These are phyloP conservation scores for Xylariaceae sp. DNA, from an alignment of 2,329 filamentous ascomycete species.

Conservation along the genomic window DNA sequence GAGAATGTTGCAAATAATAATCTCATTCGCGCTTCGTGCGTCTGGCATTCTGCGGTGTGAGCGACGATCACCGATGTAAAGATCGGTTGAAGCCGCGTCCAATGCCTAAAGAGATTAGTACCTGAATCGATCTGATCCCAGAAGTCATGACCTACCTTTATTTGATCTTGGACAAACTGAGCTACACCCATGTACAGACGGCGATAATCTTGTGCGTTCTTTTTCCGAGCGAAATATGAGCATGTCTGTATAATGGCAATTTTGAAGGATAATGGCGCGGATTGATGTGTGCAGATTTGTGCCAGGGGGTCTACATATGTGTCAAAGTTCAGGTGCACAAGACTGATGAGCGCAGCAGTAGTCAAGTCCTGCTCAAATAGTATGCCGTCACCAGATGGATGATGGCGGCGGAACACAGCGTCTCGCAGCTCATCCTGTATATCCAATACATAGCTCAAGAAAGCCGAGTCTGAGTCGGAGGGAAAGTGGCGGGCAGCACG, in stretches of 20 bases:
- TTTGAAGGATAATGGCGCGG: conserved; percentile 58
- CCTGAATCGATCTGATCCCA: conserved; percentile 5
- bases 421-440: conserved; percentile 67
- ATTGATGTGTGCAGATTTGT: conserved; percentile 55
- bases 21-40: conserved; percentile 35
- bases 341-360: conserved; percentile 64
- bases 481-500: conserved; percentile 64
- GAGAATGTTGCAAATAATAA: conserved; percentile 52
- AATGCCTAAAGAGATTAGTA: conserved; percentile 33
- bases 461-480: conserved; percentile 59
- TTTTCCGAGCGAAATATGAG: conserved; percentile 58
- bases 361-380: conserved; percentile 63
- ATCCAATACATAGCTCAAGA: conserved; percentile 67
- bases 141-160: conserved; percentile 46
- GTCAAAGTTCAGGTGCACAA: conserved; percentile 61
- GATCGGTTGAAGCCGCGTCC: conserved; percentile 37
- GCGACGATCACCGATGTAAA: conserved; percentile 38
- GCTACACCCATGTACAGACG: conserved; percentile 55
- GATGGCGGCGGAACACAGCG: conserved; percentile 58
- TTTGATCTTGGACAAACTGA: conserved; percentile 54
- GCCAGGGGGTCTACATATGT: conserved; percentile 55
- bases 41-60: conserved; percentile 41
- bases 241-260: conserved; percentile 62
- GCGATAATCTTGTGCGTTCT: conserved; percentile 47
- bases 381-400: conserved; percentile 44